A percentile compares a stretch with the other conserved stretches of the same genome.
phyloP scores from a whole-genome alignment of 2,329 filamentous ascomycete genomes.

The Penicillium olsonii region DNA sequence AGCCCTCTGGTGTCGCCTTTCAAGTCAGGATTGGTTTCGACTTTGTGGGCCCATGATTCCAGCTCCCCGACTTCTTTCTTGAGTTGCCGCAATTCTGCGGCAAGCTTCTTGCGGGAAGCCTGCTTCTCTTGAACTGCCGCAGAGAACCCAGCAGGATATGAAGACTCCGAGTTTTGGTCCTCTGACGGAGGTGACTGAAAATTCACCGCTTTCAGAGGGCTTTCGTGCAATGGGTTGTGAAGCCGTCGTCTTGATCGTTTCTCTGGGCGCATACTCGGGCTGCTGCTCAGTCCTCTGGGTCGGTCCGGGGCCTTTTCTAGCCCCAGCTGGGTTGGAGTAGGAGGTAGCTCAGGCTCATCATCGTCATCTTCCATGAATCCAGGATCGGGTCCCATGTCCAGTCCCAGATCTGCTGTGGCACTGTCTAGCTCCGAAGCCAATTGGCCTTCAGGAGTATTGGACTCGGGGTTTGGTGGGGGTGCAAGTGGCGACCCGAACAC shows the following conservation, averaged over 20 bases:
- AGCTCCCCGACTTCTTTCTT: conserved; percentile 61
- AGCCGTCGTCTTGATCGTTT: conserved; percentile 28
- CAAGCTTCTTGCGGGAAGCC: conserved; percentile 54
- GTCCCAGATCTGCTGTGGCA: conserved; percentile 28
- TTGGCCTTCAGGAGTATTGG: conserved; percentile 34
- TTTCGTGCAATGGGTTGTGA: conserved; percentile 26
- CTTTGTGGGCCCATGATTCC: conserved; percentile 61
- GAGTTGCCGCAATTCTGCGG: conserved; percentile 58
- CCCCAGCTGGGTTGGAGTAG: conserved; percentile 45
- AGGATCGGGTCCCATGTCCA: conserved; percentile 18
- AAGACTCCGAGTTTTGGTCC: conserved; percentile 9
- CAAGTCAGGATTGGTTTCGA: conserved; percentile 32
- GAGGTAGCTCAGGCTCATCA: conserved; percentile 66
- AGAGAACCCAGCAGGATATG: conserved; percentile 16
- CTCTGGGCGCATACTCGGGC: conserved; percentile 36
- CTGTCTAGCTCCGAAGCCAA: conserved; percentile 35
- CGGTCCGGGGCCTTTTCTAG: conserved; percentile 38
- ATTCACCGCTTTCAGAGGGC: conserved; percentile 32
- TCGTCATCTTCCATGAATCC: conserved; percentile 30
- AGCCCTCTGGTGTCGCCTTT: conserved; percentile 39
- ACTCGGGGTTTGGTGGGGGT: conserved; percentile 9
- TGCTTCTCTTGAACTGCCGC: conserved; percentile 48
- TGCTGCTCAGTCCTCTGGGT: conserved; percentile 37
- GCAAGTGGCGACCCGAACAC: conserved; percentile 30
- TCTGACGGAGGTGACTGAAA: conserved; percentile 17